These are phyloP conservation scores for Neostapfia colusana DNA, from an alignment of 176 grass and related monocot species.

Conservation along the genomic window DNA sequence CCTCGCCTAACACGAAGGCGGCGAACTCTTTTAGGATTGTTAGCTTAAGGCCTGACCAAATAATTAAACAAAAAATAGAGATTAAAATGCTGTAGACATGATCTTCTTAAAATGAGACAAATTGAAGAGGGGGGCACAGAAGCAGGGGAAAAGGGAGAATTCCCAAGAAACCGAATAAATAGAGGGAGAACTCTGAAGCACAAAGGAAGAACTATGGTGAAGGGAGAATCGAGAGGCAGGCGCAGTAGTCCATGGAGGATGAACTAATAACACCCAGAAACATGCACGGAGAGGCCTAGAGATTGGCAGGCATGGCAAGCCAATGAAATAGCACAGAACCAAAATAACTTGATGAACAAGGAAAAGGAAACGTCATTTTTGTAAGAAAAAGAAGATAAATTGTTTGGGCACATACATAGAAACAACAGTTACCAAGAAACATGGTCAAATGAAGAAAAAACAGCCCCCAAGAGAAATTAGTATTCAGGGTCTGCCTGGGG, in stretches of 20 bases:
- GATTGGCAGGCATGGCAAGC: background rate
- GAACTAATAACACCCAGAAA: background rate
- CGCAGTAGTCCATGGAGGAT: background rate
- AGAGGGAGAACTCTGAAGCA: too few species aligned
- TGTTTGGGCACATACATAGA: background rate
- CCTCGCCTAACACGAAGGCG: background rate
- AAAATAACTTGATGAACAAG: background rate
- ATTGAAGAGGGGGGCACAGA: slow-evolving; percentile 1
- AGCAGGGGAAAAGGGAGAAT: slow-evolving; percentile 4
- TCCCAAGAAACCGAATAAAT: slow-evolving; percentile 1
- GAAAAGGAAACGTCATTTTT: background rate
- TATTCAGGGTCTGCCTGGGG: background rate
- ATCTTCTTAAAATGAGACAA: slow-evolving; percentile 9
- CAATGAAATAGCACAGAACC: background rate
- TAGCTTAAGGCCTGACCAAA: background rate
- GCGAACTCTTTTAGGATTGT: background rate
- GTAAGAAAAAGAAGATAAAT: background rate
- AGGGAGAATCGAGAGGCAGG: background rate
- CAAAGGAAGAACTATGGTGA: background rate
- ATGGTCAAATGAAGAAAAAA: background rate
- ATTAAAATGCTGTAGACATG: background rate
- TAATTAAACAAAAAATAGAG: background rate
- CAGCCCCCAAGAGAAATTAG: background rate
- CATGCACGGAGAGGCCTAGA: slow-evolving; percentile 2
- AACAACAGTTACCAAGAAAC: background rate